These are phyloP conservation scores for Pseudocercospora fuligena DNA, from an alignment of 2,329 filamentous ascomycete species.

Conservation along the genomic window DNA sequence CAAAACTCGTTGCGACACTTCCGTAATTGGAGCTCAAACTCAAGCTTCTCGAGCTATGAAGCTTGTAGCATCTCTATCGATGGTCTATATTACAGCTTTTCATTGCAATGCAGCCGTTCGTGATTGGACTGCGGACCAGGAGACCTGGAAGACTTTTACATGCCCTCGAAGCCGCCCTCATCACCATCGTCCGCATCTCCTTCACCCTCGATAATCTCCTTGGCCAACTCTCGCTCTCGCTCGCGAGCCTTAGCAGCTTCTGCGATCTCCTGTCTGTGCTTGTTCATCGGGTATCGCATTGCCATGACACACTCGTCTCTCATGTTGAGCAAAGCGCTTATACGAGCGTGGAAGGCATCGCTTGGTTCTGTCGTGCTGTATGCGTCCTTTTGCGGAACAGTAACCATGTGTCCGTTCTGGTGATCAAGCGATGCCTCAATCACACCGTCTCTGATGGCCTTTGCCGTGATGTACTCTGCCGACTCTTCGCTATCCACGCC, in stretches of 20 bases:
- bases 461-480: slow-evolving; percentile 98
- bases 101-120: neutral
- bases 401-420: slow-evolving; percentile 97
- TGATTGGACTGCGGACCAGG: neutral
- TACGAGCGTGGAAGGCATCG: slow-evolving; percentile 97
- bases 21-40: neutral
- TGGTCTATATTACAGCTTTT: neutral
- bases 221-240: slow-evolving; percentile 92
- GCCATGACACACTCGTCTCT: slow-evolving; percentile 99
- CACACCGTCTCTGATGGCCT: slow-evolving; percentile 95
- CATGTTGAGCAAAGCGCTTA: slow-evolving; percentile 84
- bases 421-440: slow-evolving; percentile 95
- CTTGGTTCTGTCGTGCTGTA: slow-evolving; percentile 95
- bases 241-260: slow-evolving; percentile 98
- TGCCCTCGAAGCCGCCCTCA: slow-evolving; percentile 92
- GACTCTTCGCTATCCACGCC: slow-evolving; percentile 95
- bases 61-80: neutral
- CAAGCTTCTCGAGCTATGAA: neutral
- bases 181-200: slow-evolving; percentile 90
- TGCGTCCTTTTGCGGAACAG: slow-evolving; percentile 92
- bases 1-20: too few relatives aligned
- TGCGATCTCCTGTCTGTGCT: slow-evolving; percentile 94
- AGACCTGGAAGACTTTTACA: slow-evolving; percentile 58
- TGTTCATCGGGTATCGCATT: slow-evolving; percentile 99
- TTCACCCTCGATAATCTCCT: slow-evolving; percentile 98